Base-by-base conservation (phyloP, 2,329 filamentous ascomycete genomes). In the Fusarium caatingaense region DNA sequence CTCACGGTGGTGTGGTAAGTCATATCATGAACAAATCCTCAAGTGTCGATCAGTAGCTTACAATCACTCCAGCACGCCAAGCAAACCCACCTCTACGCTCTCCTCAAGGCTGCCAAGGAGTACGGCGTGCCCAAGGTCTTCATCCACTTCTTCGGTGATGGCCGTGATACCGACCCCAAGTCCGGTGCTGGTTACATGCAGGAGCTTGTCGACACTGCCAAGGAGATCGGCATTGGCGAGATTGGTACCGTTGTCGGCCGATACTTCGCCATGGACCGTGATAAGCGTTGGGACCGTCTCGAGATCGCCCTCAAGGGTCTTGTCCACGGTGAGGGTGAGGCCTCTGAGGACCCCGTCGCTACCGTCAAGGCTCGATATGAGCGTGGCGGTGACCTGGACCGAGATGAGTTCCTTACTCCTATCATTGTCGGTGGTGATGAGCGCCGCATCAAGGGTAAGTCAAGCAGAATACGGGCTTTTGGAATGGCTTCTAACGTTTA, bases 251-350 rank as follows among this genome's bases (percentile, higher is more conserved):
- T 98, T 49, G 95, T 98, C 65, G 96, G 96, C 65, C 91, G 95
- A 74, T 99, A 98, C 90, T 99, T 93, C 82, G 93, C 94, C 82
- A 99, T 99, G 96, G 96, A 99, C 86, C 94, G 96, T 74, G 96
- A 99, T 82, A 98, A 98, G 93, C 90, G 96, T 80, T 99, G 96
- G 96, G 96, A 99, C 79, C 89, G 96, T 79, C 87, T 97, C 73
- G 93, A 98, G 85, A 77, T 97, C 74, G 96, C 92, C 73, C 85
- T 99, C 79, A 95, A 96, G 83, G 96, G 93, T 64, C 79, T 99
- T 75, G 84, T 97, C 47, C 85, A 88, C 15, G 95, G 96, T 64
- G 93, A 98, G 81, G 96, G 96, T 64, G 94, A 98, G 82, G 88
- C 90, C 64, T 92, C 89, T 80, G 88, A 87, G 47, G 96, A 99